A percentile compares a stretch with the other conserved stretches of the same genome.
These are phyloP conservation scores for Tanacetum coccineum DNA, from an alignment of 129 eudicot genomes.

Conservation along the genomic window DNA sequence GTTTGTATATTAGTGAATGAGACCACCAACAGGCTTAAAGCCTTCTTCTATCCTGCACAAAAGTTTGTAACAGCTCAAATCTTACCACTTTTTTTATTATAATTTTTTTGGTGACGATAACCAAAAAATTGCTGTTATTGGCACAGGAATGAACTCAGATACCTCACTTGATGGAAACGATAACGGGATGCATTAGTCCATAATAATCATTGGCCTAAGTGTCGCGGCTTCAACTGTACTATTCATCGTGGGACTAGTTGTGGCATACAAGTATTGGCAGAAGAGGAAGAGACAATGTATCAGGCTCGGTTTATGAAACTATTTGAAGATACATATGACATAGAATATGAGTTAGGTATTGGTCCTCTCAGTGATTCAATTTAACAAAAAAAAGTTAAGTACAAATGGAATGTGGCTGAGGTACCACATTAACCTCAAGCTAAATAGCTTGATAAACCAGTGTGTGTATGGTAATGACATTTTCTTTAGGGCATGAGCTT, in stretches of 20 bases:
- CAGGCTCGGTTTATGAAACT: constrained; percentile 81
- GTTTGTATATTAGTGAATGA: too few relatives aligned
- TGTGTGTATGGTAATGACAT: too few relatives aligned
- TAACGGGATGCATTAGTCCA: constrained; percentile 36
- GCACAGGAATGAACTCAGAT: constrained; percentile 3
- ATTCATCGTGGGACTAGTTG: constrained; percentile 34
- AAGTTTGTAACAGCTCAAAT: too few relatives aligned
- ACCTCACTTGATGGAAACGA: background rate
- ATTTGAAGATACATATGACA: constrained; percentile 66
- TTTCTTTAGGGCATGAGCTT: background rate
- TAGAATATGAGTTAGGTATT: constrained; percentile 81
- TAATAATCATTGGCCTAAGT: constrained; percentile 35
- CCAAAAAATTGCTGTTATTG: constrained; percentile 15
- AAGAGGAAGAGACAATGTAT: constrained; percentile 65
- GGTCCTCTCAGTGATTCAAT: constrained; percentile 57
- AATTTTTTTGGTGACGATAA: background rate
- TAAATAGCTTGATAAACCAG: too few relatives aligned
- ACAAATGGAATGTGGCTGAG: too few relatives aligned
- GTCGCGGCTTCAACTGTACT: constrained; percentile 30
- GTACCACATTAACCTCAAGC: too few relatives aligned
- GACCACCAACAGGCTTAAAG: too few relatives aligned
- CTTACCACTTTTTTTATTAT: background rate
- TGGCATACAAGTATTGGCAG: constrained; percentile 65
- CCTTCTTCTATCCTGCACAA: too few relatives aligned
- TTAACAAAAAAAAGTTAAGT: too few relatives aligned